Percentiles rank a stretch among this genome's conserved stretches.
These are phyloP conservation scores for Monascus purpureus DNA, from an alignment of 495 filamentous ascomycete species.

Conservation along the genomic window DNA sequence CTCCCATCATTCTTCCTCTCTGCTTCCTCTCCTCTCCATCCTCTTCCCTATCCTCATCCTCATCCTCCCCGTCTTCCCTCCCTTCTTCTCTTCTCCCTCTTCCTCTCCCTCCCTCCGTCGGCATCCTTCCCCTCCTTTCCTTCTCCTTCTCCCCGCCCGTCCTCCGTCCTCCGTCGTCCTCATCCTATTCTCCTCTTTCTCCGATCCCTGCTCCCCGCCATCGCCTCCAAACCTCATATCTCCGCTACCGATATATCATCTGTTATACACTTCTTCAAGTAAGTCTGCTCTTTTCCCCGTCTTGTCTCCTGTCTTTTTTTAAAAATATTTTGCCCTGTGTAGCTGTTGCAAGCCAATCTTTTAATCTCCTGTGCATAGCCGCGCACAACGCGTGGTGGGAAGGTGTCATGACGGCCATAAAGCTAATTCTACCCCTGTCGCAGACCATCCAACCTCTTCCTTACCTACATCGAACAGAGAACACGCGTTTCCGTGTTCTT, in stretches of 20 bases:
- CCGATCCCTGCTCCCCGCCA: slow-evolving; percentile 4
- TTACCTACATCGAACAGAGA: too few species aligned
- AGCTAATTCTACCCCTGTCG: too few species aligned
- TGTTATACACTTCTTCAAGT: slow-evolving; percentile 11
- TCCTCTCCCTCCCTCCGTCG: slow-evolving; percentile 4
- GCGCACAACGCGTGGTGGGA: too few species aligned
- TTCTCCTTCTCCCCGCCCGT: slow-evolving; percentile 5
- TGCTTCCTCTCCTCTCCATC: slow-evolving; percentile 11
- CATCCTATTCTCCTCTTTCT: too few species aligned
- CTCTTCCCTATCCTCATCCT: slow-evolving; percentile 6
- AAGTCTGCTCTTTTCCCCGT: slow-evolving; percentile 12
- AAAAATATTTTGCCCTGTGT: too few species aligned
- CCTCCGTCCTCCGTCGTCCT: slow-evolving; percentile 7
- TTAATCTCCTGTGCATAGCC: too few species aligned
- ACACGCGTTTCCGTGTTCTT: too few species aligned
- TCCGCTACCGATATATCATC: slow-evolving; percentile 7
- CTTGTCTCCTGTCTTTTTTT: slow-evolving; percentile 7
- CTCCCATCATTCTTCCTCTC: slow-evolving; percentile 6
- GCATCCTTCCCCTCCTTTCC: slow-evolving; percentile 10
- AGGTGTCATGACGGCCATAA: too few species aligned
- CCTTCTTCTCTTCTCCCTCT: slow-evolving; percentile 7
- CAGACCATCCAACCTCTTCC: too few species aligned
- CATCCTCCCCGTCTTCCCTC: slow-evolving; percentile 7
- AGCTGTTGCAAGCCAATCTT: too few species aligned
- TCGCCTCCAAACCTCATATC: slow-evolving; percentile 5